Evolutionary conservation across 306 rosid species (phyloP).

Genomic region (Leucaena leucocephala): DNA sequence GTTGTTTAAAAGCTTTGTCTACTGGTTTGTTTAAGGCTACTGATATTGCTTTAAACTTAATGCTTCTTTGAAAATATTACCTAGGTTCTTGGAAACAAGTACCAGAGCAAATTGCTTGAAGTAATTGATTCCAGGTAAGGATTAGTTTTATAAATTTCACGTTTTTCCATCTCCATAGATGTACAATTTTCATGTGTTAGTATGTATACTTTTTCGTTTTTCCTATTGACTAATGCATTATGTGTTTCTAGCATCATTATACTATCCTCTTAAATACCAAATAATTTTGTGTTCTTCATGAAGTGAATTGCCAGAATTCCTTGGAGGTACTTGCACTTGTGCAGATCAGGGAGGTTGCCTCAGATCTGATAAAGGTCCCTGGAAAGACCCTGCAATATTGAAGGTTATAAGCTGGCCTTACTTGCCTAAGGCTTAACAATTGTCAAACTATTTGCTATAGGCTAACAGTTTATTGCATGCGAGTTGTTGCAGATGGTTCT

Average conservation of each 20-base stretch:
- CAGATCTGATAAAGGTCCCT: constrained; percentile 96
- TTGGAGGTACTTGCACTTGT: constrained; percentile 93
- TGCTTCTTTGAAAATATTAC: constrained; percentile 31
- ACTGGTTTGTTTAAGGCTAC: constrained; percentile 21
- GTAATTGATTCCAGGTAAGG: constrained; percentile 86
- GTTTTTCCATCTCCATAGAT: not conserved
- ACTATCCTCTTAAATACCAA: constrained; percentile 25
- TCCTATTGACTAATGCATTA: constrained; percentile 11
- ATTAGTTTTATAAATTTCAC: not conserved
- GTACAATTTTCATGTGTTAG: constrained; percentile 5
- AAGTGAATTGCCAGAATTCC: constrained; percentile 98
- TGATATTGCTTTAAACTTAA: constrained; percentile 27
- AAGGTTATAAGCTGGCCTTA: constrained; percentile 58
- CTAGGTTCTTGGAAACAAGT: constrained; percentile 97
- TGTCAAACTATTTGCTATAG: constrained; percentile 7
- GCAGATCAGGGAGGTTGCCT: constrained; percentile 89
- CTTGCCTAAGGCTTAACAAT: not conserved
- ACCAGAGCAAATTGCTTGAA: constrained; percentile 91
- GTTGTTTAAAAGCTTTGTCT: constrained; percentile 25
- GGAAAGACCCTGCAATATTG: constrained; percentile 88
- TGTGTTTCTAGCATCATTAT: constrained; percentile 11
- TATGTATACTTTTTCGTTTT: not conserved
- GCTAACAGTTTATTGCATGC: constrained; percentile 32
- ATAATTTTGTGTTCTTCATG: constrained; percentile 38
- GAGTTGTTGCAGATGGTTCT: constrained; percentile 73